A percentile compares a stretch with the other conserved stretches of the same genome.
phyloP scores from a whole-genome alignment of 2,329 filamentous ascomycete species.

The Exophiala xenobiotica region DNA sequence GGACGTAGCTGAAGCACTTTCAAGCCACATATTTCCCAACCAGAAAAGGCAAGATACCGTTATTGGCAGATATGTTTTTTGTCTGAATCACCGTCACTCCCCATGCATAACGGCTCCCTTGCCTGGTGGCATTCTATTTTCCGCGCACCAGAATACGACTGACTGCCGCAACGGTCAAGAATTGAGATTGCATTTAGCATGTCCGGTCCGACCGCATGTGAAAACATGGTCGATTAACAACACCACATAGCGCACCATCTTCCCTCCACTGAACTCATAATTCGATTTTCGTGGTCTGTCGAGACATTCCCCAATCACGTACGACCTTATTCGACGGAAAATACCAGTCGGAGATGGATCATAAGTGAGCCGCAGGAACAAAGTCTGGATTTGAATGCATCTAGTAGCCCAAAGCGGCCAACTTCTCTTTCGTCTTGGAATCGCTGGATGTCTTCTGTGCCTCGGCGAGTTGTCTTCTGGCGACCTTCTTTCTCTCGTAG shows the following conservation, averaged over 20 bases:
- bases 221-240: too few species aligned
- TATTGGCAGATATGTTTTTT: conserved; percentile 8
- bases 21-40: conserved; percentile 19
- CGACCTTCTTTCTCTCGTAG: conserved; percentile 99
- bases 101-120: conserved; percentile 11
- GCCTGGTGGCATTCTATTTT: background rate
- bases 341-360: background rate
- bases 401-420: conserved; percentile 91
- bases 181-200: too few species aligned
- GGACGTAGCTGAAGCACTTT: conserved; percentile 25
- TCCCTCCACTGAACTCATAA: background rate
- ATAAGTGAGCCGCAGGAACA: conserved; percentile 2
- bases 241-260: background rate
- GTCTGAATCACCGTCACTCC: conserved; percentile 5
- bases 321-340: background rate
- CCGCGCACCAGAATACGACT: conserved; percentile 3
- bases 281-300: background rate
- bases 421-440: conserved; percentile 81
- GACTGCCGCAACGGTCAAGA: too few species aligned
- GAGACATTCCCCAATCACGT: background rate
- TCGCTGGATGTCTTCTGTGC: conserved; percentile 90
- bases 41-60: conserved; percentile 12
- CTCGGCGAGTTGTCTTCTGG: conserved; percentile 83
- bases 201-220: background rate
- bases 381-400: conserved; percentile 25